These are phyloP conservation scores for Pythium biforme DNA, from an alignment of 352 stramenopile species.

Conservation along the genomic window DNA sequence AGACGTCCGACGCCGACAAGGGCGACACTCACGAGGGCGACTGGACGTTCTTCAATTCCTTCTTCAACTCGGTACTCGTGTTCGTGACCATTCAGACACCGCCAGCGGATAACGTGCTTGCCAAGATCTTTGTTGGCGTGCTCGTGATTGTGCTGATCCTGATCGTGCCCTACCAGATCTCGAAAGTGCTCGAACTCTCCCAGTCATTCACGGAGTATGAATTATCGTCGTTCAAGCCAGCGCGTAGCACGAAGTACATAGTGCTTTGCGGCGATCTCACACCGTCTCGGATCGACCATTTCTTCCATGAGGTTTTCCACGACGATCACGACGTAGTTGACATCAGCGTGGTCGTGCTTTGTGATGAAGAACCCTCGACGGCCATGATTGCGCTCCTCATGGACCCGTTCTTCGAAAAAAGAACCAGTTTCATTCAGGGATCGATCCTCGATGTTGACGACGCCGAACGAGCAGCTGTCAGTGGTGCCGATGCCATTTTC, in stretches of 20 bases:
- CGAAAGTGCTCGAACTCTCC: slow-evolving; percentile 76
- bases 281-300: slow-evolving; percentile 76
- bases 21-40: slow-evolving; percentile 61
- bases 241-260: slow-evolving; percentile 59
- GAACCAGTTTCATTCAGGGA: slow-evolving; percentile 78
- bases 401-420: slow-evolving; percentile 85
- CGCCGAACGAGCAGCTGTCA: slow-evolving; percentile 63
- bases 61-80: slow-evolving; percentile 87
- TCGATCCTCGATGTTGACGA: slow-evolving; percentile 81
- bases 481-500: slow-evolving; percentile 71
- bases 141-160: slow-evolving; percentile 84
- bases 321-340: slow-evolving; percentile 84
- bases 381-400: slow-evolving; percentile 74
- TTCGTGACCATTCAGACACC: slow-evolving; percentile 87
- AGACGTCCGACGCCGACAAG: slow-evolving; percentile 63
- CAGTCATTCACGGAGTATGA: slow-evolving; percentile 76
- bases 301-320: slow-evolving; percentile 87
- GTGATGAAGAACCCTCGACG: slow-evolving; percentile 71
- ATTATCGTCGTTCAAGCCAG: slow-evolving; percentile 68
- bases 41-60: slow-evolving; percentile 88
- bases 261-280: slow-evolving; percentile 84
- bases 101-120: slow-evolving; percentile 76
- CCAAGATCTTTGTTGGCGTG: slow-evolving; percentile 78
- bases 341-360: slow-evolving; percentile 75
- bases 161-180: slow-evolving; percentile 85